These are phyloP conservation scores for Gentiana macrophylla DNA, from an alignment of 257 asterid genomes.

Conservation along the genomic window DNA sequence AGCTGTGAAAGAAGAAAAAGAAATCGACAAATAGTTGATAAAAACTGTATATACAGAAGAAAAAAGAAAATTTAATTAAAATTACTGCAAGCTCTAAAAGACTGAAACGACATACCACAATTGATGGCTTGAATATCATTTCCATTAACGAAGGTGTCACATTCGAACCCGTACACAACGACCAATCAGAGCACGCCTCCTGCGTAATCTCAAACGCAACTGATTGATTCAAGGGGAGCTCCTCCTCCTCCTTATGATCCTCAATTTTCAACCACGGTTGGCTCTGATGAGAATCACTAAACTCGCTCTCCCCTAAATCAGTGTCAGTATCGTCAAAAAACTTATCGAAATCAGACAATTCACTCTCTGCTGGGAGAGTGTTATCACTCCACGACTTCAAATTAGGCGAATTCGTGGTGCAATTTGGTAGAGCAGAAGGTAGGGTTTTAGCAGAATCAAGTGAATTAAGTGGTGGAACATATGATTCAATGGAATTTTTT, in stretches of 20 bases:
- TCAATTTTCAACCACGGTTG: slow-evolving; percentile 17
- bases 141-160: slow-evolving; percentile 1
- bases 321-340: slow-evolving; percentile 15
- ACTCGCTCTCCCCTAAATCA: slow-evolving; percentile 11
- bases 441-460: slow-evolving; percentile 16
- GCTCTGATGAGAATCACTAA: slow-evolving; percentile 16
- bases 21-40: background rate
- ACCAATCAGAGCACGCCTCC: slow-evolving; percentile 11
- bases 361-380: slow-evolving; percentile 3
- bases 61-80: background rate
- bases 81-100: background rate
- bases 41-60: background rate
- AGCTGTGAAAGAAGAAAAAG: too few relatives aligned
- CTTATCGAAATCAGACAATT: slow-evolving; percentile 15
- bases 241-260: slow-evolving; percentile 1
- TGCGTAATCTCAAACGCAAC: slow-evolving; percentile 5
- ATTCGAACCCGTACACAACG: slow-evolving; percentile 9
- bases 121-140: slow-evolving; percentile 10
- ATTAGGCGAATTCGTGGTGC: too few relatives aligned
- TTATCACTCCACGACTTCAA: slow-evolving; percentile 14
- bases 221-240: background rate
- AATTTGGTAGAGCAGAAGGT: background rate
- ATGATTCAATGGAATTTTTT: slow-evolving; percentile 1
- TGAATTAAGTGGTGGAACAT: slow-evolving; percentile 8
- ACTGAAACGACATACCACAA: slow-evolving; percentile 9